Evolutionary conservation across 2,329 filamentous ascomycete genomes (phyloP), one percentile per base, ranked within the genome.

Genomic region (Calcarisporium arbuscula): DNA sequence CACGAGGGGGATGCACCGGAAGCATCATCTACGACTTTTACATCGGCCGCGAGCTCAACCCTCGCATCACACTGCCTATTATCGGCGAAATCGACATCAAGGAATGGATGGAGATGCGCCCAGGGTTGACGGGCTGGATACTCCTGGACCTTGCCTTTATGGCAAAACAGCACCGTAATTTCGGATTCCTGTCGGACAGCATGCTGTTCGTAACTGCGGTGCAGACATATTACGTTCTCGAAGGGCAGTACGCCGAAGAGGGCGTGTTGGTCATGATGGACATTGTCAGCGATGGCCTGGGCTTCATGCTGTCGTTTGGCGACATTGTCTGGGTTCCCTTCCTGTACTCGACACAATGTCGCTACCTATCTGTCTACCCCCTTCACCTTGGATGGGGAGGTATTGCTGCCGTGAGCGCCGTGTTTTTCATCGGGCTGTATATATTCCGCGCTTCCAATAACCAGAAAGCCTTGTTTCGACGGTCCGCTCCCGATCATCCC

Each of bases 11-110:
- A 8, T 75, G 82, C 48, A 80, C 77, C 2, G 88, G 87, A 33
- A 94, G 87, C 57, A 64, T 85, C 40, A 67, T 95, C 20, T 95
- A 95, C 59, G 89, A 95, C 61, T 95, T 86, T 74, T 95, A 86
- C 61, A 95, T 95, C 43, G 89, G 89, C n/a, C 84, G 89, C 15
- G 89, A 95, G 56, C 78, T 95, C 36, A 95, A 95, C 61, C 89
- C 89, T 4, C 85, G 88, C 28, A 58, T 92, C 37, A 77, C 70
- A 0, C 61, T 94, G 12, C 87, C 87, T 0, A 57, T 92, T 26
- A 68, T 94, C 40, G 85, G 86, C 41, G 82, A 86, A 42, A 69
- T 95, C 34, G 89, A 95, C 50, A 83, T 95, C 62, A 95, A 95
- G 60, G 71, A 78, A 17, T 95, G 81, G 61, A 82, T 84, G 56